phyloP scores from a whole-genome alignment of 1,139 yeast species.

The Candida glucosophila region DNA sequence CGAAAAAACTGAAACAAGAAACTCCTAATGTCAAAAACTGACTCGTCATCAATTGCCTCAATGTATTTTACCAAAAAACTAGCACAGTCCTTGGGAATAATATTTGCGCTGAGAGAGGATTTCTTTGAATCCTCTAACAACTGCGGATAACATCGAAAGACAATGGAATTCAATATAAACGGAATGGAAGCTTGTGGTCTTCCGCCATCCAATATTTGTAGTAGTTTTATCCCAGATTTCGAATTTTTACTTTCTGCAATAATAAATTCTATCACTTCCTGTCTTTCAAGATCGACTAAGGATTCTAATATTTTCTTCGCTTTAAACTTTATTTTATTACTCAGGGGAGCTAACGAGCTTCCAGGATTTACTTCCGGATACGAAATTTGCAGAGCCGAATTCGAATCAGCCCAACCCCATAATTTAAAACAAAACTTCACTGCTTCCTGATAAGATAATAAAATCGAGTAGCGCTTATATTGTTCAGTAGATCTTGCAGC shows the following conservation, averaged over 20 bases:
- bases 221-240: conserved; percentile 31
- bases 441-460: conserved; percentile 58
- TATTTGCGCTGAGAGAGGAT: conserved; percentile 36
- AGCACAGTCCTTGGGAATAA: conserved; percentile 35
- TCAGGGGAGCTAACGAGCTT: conserved; percentile 49
- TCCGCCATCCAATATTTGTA: conserved; percentile 80
- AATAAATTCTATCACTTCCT: conserved; percentile 64
- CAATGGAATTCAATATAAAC: conserved; percentile 48
- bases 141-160: conserved; percentile 25
- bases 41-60: conserved; percentile 60
- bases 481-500: conserved; percentile 46
- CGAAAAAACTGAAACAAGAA: conserved; percentile 50
- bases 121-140: conserved; percentile 21
- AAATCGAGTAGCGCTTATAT: conserved; percentile 44
- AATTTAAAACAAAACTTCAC: conserved; percentile 46
- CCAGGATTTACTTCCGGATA: conserved; percentile 12
- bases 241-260: conserved; percentile 27
- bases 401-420: conserved; percentile 67
- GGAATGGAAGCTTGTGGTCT: conserved; percentile 73
- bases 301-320: conserved; percentile 62
- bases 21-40: conserved; percentile 67
- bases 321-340: conserved; percentile 64
- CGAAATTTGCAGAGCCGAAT: not conserved
- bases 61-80: conserved; percentile 52
- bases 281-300: conserved; percentile 62